phyloP scores from a whole-genome alignment of 2,329 filamentous ascomycete species.

The Fusarium piperis region DNA sequence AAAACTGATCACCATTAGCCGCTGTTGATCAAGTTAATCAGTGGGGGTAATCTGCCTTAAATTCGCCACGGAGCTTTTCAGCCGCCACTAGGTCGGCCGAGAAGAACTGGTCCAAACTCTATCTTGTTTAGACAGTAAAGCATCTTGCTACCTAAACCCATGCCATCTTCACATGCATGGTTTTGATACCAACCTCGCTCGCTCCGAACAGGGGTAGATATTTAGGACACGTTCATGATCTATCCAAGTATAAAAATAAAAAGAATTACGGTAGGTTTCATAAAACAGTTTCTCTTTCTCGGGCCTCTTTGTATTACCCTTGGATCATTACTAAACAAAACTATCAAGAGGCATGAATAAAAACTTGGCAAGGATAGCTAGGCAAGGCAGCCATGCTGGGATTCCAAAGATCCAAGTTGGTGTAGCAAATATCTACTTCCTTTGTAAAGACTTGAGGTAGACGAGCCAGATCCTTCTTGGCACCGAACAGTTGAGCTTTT shows the following conservation, averaged over 20 bases:
- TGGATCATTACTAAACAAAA: no score
- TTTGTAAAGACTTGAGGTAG: no score
- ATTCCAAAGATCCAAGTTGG: no score
- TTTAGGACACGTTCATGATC: not conserved
- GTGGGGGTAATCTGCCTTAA: not conserved
- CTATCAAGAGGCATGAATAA: no score
- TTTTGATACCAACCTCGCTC: not conserved
- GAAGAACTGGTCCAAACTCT: not conserved
- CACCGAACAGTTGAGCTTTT: no score
- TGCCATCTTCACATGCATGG: not conserved
- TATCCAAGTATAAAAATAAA: not conserved
- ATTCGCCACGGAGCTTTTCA: not conserved
- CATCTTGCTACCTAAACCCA: not conserved
- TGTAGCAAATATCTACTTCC: no score
- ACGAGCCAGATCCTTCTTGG: no score
- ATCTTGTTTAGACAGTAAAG: not conserved
- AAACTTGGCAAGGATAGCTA: no score
- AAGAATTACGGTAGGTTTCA: not conserved
- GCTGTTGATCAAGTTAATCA: not conserved
- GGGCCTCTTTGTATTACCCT: no score
- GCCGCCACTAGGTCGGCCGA: not conserved
- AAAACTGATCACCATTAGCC: not conserved
- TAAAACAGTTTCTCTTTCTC: not conserved
- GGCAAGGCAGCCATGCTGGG: no score
- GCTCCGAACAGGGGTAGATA: not conserved